Conservation (phyloP, 2,329 filamentous ascomycete genomes). For the Cladosporium sp. region DNA sequence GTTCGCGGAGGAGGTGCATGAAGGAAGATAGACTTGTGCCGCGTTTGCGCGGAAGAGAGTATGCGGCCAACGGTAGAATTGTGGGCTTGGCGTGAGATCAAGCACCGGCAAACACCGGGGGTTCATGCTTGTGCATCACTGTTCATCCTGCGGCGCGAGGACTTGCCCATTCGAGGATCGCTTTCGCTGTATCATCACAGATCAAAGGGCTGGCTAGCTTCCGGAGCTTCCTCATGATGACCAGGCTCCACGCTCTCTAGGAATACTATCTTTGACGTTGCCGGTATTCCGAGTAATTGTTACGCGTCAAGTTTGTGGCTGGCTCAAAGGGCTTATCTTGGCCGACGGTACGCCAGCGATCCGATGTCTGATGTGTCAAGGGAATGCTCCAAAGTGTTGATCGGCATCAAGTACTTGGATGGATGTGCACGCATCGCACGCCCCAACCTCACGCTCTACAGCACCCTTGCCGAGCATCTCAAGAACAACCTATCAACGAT, state of each 20-base stretch:
- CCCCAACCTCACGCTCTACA: not conserved
- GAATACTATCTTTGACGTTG: slow-evolving; percentile 2
- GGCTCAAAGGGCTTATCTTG: slow-evolving; percentile 2
- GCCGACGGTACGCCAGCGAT: not conserved
- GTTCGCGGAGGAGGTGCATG: slow-evolving; percentile 10
- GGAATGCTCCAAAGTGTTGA: not conserved
- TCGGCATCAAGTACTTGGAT: not conserved
- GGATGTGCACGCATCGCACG: too few relatives aligned
- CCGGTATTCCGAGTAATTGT: not conserved
- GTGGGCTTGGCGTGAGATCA: slow-evolving; percentile 15
- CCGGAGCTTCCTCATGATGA: not conserved
- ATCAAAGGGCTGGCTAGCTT: not conserved
- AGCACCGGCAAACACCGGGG: not conserved
- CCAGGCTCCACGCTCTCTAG: not conserved
- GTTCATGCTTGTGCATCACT: not conserved
- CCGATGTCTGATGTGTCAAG: not conserved
- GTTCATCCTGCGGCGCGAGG: slow-evolving; percentile 9
- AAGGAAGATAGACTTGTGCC: slow-evolving; percentile 9
- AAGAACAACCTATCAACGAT: not conserved
- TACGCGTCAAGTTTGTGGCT: not conserved
- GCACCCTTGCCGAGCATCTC: not conserved
- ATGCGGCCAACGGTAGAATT: not conserved
- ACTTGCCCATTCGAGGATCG: slow-evolving; percentile 5
- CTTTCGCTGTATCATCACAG: not conserved
- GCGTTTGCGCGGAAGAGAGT: slow-evolving; percentile 16